Evolutionary conservation across 2,329 filamentous ascomycete species (phyloP), one percentile per base, ranked within the genome.

Genomic region (Alternaria sp.): DNA sequence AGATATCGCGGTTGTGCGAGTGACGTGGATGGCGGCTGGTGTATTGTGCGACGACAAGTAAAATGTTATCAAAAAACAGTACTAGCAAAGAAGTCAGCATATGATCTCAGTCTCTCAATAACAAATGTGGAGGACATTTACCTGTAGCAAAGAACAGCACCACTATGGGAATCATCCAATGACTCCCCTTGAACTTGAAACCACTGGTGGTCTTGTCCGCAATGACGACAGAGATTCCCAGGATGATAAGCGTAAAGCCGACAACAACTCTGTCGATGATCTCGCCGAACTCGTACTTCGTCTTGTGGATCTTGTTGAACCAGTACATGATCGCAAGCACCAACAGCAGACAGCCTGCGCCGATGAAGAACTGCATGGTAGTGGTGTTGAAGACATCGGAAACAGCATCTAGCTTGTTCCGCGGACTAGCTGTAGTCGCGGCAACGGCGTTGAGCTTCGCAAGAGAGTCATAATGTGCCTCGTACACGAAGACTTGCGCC

Each of bases 281-380:
- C 65, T 74, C 71, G 19, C 72, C 70, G n/a, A 73, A 74, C 40
- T 75, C 73, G 51, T 69, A 67, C 57, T 74, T 75, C 3, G 65
- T 70, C 50, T 72, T 72, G 62, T 77, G 68, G 45, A 70, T 61
- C 47, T 70, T 71, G 65, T 85, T 85, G 45, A 86, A 87, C 54
- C 88, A 82, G 65, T 88, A 88, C 85, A 88, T 87, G 21, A 87
- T 68, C 2, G 86, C 84, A 7, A 88, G 74, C 4, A 88, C 78
- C 0, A 86, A 85, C 8, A 88, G 75, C 40, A 88, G 81, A 6
- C 63, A 60, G 10, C 70, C 71, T 10, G 62, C 70, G 15, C 69
- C 67, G 25, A 70, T 69, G 47, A 69, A 75, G 46, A 75, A 73
- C n/a, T 73, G 70, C 62, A 72, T 66, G 4, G 73, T 67, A 3